A percentile compares a stretch with the other conserved stretches of the same genome.
phyloP scores from a whole-genome alignment of 768 basidiomycete genomes.

The Lyophyllum atratum region DNA sequence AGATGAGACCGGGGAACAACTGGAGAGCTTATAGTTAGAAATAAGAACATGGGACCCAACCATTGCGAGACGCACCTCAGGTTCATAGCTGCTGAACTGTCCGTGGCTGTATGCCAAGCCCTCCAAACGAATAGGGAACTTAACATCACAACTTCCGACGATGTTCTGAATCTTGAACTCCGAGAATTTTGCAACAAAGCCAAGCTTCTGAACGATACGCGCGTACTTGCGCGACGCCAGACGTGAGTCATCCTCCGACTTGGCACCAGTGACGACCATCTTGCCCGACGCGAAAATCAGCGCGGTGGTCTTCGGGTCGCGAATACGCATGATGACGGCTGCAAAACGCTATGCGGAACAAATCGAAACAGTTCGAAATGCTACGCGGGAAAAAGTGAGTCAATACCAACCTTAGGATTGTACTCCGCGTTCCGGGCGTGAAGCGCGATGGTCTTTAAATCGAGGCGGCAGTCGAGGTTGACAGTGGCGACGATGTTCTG shows the following conservation, averaged over 20 bases:
- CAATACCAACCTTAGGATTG: conserved; percentile 95
- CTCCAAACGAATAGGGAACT: conserved; percentile 97
- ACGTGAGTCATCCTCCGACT: conserved; percentile 97
- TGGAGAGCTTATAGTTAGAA: conserved; percentile 31
- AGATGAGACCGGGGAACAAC: conserved; percentile 99
- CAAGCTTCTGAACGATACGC: conserved; percentile 98
- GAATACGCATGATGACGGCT: conserved; percentile 99
- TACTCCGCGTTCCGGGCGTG: conserved; percentile 99
- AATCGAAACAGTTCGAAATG: conserved; percentile 66
- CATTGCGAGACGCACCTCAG: conserved; percentile 67
- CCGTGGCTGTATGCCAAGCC: conserved; percentile 98
- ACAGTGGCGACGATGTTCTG: conserved; percentile 99
- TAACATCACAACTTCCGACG: conserved; percentile 96
- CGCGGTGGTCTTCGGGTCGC: conserved; percentile 99
- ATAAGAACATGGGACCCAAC: not conserved
- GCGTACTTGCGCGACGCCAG: conserved; percentile 98
- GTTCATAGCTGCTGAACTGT: conserved; percentile 96
- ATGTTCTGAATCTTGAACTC: conserved; percentile 99
- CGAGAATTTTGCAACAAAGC: conserved; percentile 98
- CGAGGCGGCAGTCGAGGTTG: conserved; percentile 94
- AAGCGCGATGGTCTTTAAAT: conserved; percentile 97
- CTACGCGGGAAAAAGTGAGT: conserved; percentile 42
- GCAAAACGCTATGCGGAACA: conserved; percentile 92
- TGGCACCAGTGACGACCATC: conserved; percentile 99
- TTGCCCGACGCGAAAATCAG: conserved; percentile 99